A percentile compares a stretch with the other conserved stretches of the same genome.
Conservation (phyloP, 805 yeast species). For the Lachancea lanzarotensis region DNA sequence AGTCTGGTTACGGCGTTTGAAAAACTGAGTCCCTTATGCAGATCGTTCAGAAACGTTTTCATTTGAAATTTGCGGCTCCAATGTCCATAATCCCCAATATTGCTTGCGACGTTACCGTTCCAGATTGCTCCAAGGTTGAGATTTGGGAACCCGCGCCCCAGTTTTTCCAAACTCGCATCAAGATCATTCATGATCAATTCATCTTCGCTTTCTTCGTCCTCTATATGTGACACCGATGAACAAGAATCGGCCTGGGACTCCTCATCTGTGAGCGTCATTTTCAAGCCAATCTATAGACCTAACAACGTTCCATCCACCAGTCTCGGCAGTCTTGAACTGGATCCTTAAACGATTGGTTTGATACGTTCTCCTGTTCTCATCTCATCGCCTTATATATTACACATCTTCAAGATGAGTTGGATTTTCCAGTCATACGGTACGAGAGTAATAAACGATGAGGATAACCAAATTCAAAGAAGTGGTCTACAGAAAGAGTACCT, state of each 20-base stretch:
- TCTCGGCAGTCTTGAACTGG: neutral
- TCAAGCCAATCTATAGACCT: neutral
- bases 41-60: conserved; percentile 31
- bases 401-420: neutral
- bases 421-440: too few relatives aligned
- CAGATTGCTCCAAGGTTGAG: conserved; percentile 8
- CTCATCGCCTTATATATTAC: neutral
- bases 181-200: conserved; percentile 9
- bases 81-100: conserved; percentile 10
- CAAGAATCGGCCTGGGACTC: neutral
- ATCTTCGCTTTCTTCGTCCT: conserved; percentile 6
- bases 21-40: conserved; percentile 42
- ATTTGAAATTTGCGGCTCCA: conserved; percentile 27
- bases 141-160: conserved; percentile 12
- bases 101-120: neutral
- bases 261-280: neutral
- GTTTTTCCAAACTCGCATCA: conserved; percentile 9
- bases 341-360: too few relatives aligned
- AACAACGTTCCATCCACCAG: too few relatives aligned
- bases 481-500: too few relatives aligned
- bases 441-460: too few relatives aligned
- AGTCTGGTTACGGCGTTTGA: conserved; percentile 48
- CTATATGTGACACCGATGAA: neutral
- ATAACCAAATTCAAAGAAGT: too few relatives aligned
- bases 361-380: neutral